Percentiles rank a stretch among this genome's conserved stretches.
Evolutionary conservation across 2,329 filamentous ascomycete genomes (phyloP).

Genomic region (Botryosphaeria agaves): DNA sequence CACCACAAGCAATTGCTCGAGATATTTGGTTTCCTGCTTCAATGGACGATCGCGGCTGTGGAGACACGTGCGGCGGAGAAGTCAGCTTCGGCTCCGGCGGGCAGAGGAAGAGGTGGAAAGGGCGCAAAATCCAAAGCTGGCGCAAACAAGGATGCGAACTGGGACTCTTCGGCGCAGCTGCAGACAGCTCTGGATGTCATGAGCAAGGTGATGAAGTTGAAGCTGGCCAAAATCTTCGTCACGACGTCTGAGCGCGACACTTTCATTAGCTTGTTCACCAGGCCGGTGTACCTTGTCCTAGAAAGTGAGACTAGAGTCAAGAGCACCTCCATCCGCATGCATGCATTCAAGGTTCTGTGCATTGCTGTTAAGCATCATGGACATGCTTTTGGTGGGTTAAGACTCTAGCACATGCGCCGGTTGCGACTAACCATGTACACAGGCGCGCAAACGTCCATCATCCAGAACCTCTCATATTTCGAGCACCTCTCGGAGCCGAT

Average conservation of each 20-base stretch:
- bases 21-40: conserved; percentile 82
- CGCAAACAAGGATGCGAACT: conserved; percentile 49
- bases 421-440: not conserved
- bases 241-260: conserved; percentile 95
- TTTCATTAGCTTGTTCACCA: conserved; percentile 79
- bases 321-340: conserved; percentile 78
- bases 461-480: conserved; percentile 95
- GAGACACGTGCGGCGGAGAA: conserved; percentile 90
- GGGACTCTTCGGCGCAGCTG: conserved; percentile 80
- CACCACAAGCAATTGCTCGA: conserved; percentile 88
- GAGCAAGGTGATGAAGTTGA: conserved; percentile 89
- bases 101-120: conserved; percentile 56
- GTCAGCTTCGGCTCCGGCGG: conserved; percentile 51
- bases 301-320: conserved; percentile 91
- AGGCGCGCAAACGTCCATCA: conserved; percentile 94
- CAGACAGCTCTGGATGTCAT: conserved; percentile 82
- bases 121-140: conserved; percentile 50
- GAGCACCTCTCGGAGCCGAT: conserved; percentile 98
- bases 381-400: conserved; percentile 66
- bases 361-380: conserved; percentile 96
- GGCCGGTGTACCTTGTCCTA: conserved; percentile 82
- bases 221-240: conserved; percentile 80
- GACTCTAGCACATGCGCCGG: not conserved
- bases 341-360: conserved; percentile 91
- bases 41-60: conserved; percentile 90